Evolutionary conservation across 2,329 filamentous ascomycete genomes (phyloP).

Genomic region (Peltaster fructicola): DNA sequence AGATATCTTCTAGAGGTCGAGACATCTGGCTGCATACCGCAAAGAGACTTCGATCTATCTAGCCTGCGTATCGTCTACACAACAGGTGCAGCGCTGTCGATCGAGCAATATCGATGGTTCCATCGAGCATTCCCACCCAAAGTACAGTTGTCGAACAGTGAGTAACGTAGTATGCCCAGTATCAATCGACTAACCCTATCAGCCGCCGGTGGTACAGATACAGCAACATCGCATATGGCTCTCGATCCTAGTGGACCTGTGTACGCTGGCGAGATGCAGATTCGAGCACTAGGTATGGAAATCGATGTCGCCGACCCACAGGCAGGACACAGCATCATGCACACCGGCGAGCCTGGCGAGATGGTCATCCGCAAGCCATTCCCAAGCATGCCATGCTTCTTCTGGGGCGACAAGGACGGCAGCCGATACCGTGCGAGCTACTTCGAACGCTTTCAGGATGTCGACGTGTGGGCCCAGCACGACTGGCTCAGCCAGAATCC

Average conservation of each 20-base stretch:
- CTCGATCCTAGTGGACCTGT: constrained; percentile 26
- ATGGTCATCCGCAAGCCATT: constrained; percentile 29
- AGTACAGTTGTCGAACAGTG: constrained; percentile 24
- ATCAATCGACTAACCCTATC: too few species aligned
- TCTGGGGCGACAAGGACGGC: constrained; percentile 26
- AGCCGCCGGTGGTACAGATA: constrained; percentile 32
- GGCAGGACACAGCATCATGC: constrained; percentile 20
- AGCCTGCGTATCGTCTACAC: constrained; percentile 27
- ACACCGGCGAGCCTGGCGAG: constrained; percentile 24
- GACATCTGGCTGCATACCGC: constrained; percentile 19
- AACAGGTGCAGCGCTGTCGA: constrained; percentile 26
- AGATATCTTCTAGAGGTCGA: constrained; percentile 28
- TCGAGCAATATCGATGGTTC: constrained; percentile 29
- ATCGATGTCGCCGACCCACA: constrained; percentile 28
- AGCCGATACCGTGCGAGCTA: constrained; percentile 27
- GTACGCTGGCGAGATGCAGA: constrained; percentile 28
- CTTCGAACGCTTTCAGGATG: constrained; percentile 25
- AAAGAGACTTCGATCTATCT: constrained; percentile 21
- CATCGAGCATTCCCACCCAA: constrained; percentile 20
- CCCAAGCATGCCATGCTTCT: constrained; percentile 28
- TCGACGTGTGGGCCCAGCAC: constrained; percentile 28
- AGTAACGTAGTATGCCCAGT: too few species aligned
- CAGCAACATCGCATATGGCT: constrained; percentile 27
- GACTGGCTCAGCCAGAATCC: constrained; percentile 29
- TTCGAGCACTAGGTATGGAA: constrained; percentile 28